Evolutionary conservation across 1,139 yeast species (phyloP).

Genomic region (Meyerozyma sp.): DNA sequence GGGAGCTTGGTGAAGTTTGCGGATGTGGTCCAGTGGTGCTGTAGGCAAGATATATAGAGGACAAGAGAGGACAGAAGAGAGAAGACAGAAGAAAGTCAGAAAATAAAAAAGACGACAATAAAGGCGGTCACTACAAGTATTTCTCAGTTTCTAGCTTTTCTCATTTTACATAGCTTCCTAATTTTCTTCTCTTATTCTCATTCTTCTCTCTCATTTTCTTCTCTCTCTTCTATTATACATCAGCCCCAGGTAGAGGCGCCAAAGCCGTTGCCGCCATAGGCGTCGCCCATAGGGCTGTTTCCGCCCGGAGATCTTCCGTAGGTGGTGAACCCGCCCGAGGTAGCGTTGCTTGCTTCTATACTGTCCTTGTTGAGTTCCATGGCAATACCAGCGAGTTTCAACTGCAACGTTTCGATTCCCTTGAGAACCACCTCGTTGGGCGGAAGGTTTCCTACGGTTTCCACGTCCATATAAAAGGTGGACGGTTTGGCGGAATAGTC

Average conservation of each 20-base stretch:
- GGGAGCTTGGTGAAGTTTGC: slow-evolving; percentile 70
- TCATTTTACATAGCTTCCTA: neutral
- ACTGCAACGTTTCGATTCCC: slow-evolving; percentile 79
- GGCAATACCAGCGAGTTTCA: slow-evolving; percentile 85
- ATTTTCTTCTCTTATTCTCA: too few species aligned
- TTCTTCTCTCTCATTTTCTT: neutral
- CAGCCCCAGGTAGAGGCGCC: slow-evolving; percentile 25
- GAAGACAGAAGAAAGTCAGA: too few species aligned
- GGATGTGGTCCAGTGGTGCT: slow-evolving; percentile 45
- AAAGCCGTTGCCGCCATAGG: slow-evolving; percentile 41
- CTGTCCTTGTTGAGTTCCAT: slow-evolving; percentile 68
- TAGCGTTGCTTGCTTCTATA: slow-evolving; percentile 42
- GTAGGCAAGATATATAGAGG: too few species aligned
- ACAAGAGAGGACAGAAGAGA: too few species aligned
- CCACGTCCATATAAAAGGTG: slow-evolving; percentile 81
- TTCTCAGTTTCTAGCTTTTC: too few species aligned
- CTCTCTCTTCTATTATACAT: neutral
- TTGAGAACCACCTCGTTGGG: slow-evolving; percentile 86
- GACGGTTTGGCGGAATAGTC: slow-evolving; percentile 82
- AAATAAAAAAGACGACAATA: too few species aligned
- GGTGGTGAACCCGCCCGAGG: slow-evolving; percentile 43
- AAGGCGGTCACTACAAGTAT: too few species aligned
- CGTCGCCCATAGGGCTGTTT: slow-evolving; percentile 34
- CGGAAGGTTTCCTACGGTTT: slow-evolving; percentile 83
- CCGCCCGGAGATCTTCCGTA: slow-evolving; percentile 45